Base-by-base conservation (phyloP, 1,284 basidiomycete species). In the Sporisorium graminicola region DNA sequence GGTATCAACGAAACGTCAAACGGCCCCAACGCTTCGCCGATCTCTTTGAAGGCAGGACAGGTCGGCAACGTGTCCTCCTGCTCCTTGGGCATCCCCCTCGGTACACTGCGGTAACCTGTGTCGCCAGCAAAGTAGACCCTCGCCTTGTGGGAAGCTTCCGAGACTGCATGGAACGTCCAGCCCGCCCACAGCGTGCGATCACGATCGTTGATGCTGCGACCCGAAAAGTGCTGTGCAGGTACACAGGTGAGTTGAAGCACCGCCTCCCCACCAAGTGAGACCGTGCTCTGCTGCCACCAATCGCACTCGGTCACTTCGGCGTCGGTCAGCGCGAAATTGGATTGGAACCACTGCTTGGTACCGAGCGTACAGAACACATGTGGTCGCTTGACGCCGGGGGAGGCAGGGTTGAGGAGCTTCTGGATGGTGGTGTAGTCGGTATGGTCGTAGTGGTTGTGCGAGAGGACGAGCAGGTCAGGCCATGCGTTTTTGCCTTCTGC, bases 401-500 rank as follows among this genome's bases (percentile, higher is more conserved):
- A 33, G 1, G 65, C 14, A 1, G 70, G 71, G 22, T 62, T 63
- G 51, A 79, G 63, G 6, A 81, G 63, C 43, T 65, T 58, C 6
- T 64, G 56, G 26, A 81, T 74, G 35, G 79, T 81, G 18, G 55
- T 67, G 58, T 73, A 77, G 54, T 81, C 79, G 24, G 74, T 72
- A 44, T 82, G 80, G 43, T 82, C 80, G 63, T 82, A 82, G 52
- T 82, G 80, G 57, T 80, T 82, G 69, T 81, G 79, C 31, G 63
- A 71, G 47, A 82, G 60, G 35, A 73, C 69, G 29, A 82, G 53
- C 18, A 79, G 59, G 47, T 82, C 71, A 0, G 79, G 80, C 78
- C 78, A 80, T 1, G 70, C 76, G 27, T 66, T 59, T 20, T 63
- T 66, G 55, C 62, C 72, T 13, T 58, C 50, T 20, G 43, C 46